Evolutionary conservation across 805 yeast species (phyloP).

Genomic region (Yarrowia sp.): DNA sequence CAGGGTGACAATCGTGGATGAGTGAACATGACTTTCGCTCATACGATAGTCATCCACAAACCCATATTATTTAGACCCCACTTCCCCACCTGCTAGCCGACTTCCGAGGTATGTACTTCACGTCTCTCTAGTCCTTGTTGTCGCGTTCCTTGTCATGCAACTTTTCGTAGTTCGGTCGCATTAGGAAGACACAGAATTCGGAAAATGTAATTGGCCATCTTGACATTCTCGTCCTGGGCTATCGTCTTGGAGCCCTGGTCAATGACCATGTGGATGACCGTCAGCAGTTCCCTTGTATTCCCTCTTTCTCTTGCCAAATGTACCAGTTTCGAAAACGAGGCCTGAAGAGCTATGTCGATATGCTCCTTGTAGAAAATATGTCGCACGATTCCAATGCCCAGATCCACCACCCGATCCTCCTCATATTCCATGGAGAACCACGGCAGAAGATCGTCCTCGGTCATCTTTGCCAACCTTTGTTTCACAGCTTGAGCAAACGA

Average conservation of each 20-base stretch:
- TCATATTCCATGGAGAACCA: constrained; percentile 15
- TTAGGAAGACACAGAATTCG: neutral
- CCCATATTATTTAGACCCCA: too few relatives aligned
- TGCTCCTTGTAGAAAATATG: constrained; percentile 15
- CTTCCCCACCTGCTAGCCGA: too few relatives aligned
- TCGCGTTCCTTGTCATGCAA: too few relatives aligned
- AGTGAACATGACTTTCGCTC: too few relatives aligned
- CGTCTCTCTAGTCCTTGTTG: too few relatives aligned
- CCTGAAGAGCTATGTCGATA: constrained; percentile 7
- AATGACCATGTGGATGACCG: constrained; percentile 11
- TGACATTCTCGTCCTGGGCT: constrained; percentile 26
- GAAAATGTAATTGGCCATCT: constrained; percentile 30
- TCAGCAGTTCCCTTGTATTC: neutral
- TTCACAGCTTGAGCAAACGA: neutral
- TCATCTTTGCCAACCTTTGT: constrained; percentile 4
- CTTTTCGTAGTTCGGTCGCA: neutral
- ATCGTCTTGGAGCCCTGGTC: constrained; percentile 8
- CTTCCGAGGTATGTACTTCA: too few relatives aligned
- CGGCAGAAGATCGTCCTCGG: constrained; percentile 19
- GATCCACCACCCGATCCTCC: constrained; percentile 8
- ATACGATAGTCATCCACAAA: too few relatives aligned
- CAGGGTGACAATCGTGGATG: too few relatives aligned
- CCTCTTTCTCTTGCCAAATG: neutral
- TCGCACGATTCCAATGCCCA: constrained; percentile 16
- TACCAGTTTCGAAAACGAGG: neutral